Conservation (phyloP, 2,329 filamentous ascomycete genomes). For the Fusarium scirpi region DNA sequence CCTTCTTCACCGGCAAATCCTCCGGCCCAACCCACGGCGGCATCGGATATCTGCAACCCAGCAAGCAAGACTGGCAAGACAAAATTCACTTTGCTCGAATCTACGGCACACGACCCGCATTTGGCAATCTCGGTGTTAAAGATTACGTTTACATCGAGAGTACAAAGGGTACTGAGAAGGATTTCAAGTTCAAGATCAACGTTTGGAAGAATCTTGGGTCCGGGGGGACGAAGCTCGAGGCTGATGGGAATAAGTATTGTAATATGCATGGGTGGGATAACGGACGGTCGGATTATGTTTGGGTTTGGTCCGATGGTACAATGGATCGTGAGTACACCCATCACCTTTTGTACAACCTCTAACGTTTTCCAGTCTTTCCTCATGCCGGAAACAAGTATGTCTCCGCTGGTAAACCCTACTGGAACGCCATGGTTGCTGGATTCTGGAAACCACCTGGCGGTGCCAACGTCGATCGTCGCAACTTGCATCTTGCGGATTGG, state of each 20-base stretch:
- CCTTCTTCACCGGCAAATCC: constrained; percentile 13
- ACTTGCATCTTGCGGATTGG: constrained; percentile 12
- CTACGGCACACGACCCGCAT: constrained; percentile 12
- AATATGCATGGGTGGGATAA: constrained; percentile 34
- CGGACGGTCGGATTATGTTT: constrained; percentile 28
- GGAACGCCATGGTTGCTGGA: not conserved
- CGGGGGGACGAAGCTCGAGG: constrained; percentile 3
- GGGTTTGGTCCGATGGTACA: constrained; percentile 4
- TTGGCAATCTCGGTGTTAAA: not conserved
- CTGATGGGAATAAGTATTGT: constrained; percentile 36
- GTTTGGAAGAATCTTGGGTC: constrained; percentile 2
- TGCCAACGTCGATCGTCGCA: not conserved
- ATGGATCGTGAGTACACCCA: not conserved
- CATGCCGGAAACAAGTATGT: not conserved
- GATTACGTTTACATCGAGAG: not conserved
- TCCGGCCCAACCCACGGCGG: constrained; percentile 1
- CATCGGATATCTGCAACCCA: constrained; percentile 4
- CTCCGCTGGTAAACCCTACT: not conserved
- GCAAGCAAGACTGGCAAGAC: not conserved
- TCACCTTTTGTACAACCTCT: too few relatives aligned
- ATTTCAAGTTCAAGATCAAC: not conserved
- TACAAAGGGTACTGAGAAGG: not conserved
- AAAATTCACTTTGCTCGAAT: constrained; percentile 27
- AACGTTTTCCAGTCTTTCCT: not conserved
- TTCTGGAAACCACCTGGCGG: not conserved